Base-by-base conservation (phyloP, 371 early-diverging fungal species). In the Nematocida sp. region DNA sequence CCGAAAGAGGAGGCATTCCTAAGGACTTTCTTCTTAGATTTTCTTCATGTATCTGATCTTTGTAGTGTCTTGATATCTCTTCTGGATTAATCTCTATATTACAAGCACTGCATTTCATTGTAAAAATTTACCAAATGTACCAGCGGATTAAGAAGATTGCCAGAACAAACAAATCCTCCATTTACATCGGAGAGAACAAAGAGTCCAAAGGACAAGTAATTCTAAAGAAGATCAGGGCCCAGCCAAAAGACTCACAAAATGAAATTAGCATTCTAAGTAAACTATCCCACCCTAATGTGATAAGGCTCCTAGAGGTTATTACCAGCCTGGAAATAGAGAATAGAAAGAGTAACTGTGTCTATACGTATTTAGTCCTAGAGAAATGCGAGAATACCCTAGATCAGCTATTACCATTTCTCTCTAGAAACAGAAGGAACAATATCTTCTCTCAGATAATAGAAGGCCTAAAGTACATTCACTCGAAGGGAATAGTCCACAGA, bases 361-460 rank as follows among this genome's bases (percentile, higher is more conserved):
- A 88, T 76, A 81, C 96, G 58, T 90, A 95, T 82, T 82, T 97
- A 54, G 95, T 97, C 1, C 85, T 96, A 7, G 96, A 96, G 82
- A 94, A 87, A 67, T 82, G 92, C 61, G 91, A 91, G 65, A 88
- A 89, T 1, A 94, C 95, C 82, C 79, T 99, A 57, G 97, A 96
- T 79, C 87, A 88, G 82, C 86, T 97, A 43, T 94, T 97, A 83
- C 84, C 95, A 34, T 85, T 91, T 23, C 91, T 97, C 78, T 89
- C 88, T 86, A 88, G 91, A 1, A 90, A 88, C 1, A 94, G 96
- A 81, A 91, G 94, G 53, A 96, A 97, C 81, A 88, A 89, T 63
- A 96, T 96, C 94, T 88, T 97, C 88, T 61, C 90, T 64, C 96
- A 95, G 95, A 89, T 91, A 53, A 78, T 95, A 29, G 87, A 90